phyloP scores from a whole-genome alignment of 192 early-diverging fungal species.

The Coemansia sp. region DNA sequence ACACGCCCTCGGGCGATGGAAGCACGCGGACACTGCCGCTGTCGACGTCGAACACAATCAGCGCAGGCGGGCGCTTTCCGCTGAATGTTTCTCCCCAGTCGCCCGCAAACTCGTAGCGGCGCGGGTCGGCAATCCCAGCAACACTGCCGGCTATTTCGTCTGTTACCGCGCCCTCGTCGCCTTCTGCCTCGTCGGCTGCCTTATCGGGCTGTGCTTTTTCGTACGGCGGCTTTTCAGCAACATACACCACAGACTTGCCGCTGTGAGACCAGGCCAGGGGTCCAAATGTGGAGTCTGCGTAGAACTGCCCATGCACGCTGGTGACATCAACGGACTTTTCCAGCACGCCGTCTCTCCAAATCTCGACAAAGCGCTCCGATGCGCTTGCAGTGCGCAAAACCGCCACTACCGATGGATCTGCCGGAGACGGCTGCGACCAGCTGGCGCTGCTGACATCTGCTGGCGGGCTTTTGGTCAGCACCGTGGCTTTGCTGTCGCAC shows the following conservation, averaged over 20 bases:
- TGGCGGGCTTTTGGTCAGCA: slow-evolving; percentile 31
- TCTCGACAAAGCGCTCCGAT: slow-evolving; percentile 57
- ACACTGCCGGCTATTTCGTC: slow-evolving; percentile 42
- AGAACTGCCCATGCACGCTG: slow-evolving; percentile 67
- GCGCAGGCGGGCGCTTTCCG: slow-evolving; percentile 57
- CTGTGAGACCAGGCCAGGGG: slow-evolving; percentile 60
- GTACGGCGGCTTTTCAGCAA: slow-evolving; percentile 63
- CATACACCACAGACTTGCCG: slow-evolving; percentile 60
- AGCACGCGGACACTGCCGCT: slow-evolving; percentile 32
- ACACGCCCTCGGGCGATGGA: slow-evolving; percentile 14
- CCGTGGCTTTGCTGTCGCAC: slow-evolving; percentile 13
- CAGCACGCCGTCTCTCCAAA: slow-evolving; percentile 58
- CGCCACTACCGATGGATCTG: slow-evolving; percentile 32
- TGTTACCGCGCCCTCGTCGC: slow-evolving; percentile 16
- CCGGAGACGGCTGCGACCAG: slow-evolving; percentile 35
- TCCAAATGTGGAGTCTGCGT: slow-evolving; percentile 67
- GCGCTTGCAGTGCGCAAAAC: slow-evolving; percentile 37
- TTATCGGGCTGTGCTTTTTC: slow-evolving; percentile 19
- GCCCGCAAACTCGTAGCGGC: slow-evolving; percentile 53
- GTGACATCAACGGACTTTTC: slow-evolving; percentile 63
- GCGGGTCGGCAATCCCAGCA: slow-evolving; percentile 39
- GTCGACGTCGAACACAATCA: slow-evolving; percentile 57
- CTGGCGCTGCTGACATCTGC: slow-evolving; percentile 33
- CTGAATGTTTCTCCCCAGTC: slow-evolving; percentile 73
- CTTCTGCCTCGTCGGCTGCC: slow-evolving; percentile 2